Evolutionary conservation across 192 early-diverging fungal species (phyloP).

Genomic region (Gaertneriomyces semiglobifer): DNA sequence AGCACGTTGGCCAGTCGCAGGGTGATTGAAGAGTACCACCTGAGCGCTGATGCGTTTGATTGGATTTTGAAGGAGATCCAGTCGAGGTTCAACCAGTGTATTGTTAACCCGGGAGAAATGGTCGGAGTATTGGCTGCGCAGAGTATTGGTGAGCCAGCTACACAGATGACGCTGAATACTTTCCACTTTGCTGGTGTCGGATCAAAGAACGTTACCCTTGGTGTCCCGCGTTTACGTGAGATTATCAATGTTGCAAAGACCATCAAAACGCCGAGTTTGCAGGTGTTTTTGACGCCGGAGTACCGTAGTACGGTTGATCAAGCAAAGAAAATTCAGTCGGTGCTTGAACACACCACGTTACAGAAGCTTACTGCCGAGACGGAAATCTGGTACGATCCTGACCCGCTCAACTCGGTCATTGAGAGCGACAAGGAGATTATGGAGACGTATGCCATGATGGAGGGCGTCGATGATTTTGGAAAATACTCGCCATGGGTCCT

Average conservation of each 20-base stretch:
- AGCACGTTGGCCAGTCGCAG: constrained; percentile 77
- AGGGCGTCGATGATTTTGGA: constrained; percentile 66
- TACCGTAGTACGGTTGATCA: constrained; percentile 68
- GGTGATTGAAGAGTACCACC: constrained; percentile 86
- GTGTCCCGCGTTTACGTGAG: constrained; percentile 98
- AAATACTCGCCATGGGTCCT: constrained; percentile 58
- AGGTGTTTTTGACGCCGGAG: constrained; percentile 69
- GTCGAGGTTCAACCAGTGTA: constrained; percentile 81
- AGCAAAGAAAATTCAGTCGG: constrained; percentile 85
- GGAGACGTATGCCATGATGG: constrained; percentile 74
- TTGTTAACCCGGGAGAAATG: constrained; percentile 96
- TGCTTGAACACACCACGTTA: constrained; percentile 90
- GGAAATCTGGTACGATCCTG: constrained; percentile 97
- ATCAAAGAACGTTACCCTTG: constrained; percentile 94
- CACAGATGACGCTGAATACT: constrained; percentile 99
- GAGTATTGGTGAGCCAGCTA: constrained; percentile 98
- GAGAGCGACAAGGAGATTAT: constrained; percentile 90
- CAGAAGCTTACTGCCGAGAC: constrained; percentile 74
- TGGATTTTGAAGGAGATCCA: constrained; percentile 94
- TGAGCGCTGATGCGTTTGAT: constrained; percentile 84
- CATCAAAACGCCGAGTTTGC: constrained; percentile 88
- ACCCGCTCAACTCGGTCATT: constrained; percentile 70
- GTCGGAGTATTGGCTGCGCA: constrained; percentile 97
- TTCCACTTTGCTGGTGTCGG: constrained; percentile 99
- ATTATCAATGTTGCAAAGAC: constrained; percentile 98